Evolutionary conservation across 2,329 filamentous ascomycete species (phyloP), one percentile per base, ranked within the genome.

Genomic region (Cercospora nicotianae): DNA sequence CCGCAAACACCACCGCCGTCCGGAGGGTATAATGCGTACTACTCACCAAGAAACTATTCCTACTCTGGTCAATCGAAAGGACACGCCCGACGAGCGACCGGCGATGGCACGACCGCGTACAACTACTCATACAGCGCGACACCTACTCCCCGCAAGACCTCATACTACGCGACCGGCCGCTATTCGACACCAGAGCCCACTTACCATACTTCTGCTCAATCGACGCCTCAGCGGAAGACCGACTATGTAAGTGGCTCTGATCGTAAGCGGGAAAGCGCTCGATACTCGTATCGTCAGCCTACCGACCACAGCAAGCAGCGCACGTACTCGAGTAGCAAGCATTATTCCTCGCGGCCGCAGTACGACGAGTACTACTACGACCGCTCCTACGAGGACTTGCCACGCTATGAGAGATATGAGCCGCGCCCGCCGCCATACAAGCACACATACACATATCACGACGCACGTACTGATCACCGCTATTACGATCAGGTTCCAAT

Each of bases 171-270:
- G 36, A 33, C 61, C 30, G 18, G 42, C 31, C 65, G 73, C 58
- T 63, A 74, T 45, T 30, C 72, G 53, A 72, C 75, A 18, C 70
- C 72, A 64, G 72, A 73, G 69, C 65, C 64, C 67, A 67, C 72
- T 65, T 73, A 72, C 66, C 82, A 85, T 73, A 81, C 84, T 55
- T 75, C 76, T 55, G 73, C 76, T 69, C 76, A 77, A 64, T 84
- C 79, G 79, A 85, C 83, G 78, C 83, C 81, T 79, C 83, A 80
- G 82, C 85, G 80, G 81, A 83, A 86, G 79, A 76, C 81, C 79
- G 86, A 89, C 81, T 85, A 87, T 89, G 87, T 89, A 89, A 89
- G 87, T 89, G 84, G 83, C 84, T 85, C 82, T 81, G 79, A 77
- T 74, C 77, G 78, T 73, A 74, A 74, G 76, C 79, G 72, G 69